These are phyloP conservation scores for Termitomyces bulborhizus DNA, from an alignment of 768 basidiomycete genomes.

Conservation along the genomic window DNA sequence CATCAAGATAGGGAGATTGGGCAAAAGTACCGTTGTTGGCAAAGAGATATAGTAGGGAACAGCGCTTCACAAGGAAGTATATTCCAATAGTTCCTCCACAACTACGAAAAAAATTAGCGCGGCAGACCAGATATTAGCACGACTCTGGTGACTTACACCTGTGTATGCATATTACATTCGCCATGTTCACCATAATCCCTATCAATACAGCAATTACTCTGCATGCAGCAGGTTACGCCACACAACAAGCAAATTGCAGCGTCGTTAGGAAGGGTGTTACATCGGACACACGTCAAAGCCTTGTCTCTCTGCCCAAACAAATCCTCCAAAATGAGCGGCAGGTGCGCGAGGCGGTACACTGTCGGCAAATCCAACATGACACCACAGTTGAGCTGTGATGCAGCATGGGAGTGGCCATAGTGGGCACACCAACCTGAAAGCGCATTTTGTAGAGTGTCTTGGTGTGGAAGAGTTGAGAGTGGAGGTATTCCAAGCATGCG, in stretches of 20 bases:
- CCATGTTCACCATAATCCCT: constrained; percentile 59
- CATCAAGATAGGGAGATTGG: constrained; percentile 87
- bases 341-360: constrained; percentile 73
- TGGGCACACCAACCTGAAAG: constrained; percentile 88
- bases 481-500: constrained; percentile 71
- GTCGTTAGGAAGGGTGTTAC: constrained; percentile 72
- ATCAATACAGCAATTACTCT: constrained; percentile 88
- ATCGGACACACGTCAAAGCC: constrained; percentile 67
- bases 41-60: constrained; percentile 84
- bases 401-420: constrained; percentile 76
- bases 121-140: background rate
- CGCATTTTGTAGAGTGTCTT: constrained; percentile 86
- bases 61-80: constrained; percentile 89
- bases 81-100: constrained; percentile 88
- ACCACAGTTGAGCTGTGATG: constrained; percentile 73
- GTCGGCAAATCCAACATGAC: constrained; percentile 78
- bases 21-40: constrained; percentile 86
- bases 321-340: constrained; percentile 80
- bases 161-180: constrained; percentile 93
- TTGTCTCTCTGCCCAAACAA: constrained; percentile 74
- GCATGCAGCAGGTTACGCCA: constrained; percentile 81
- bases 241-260: constrained; percentile 92
- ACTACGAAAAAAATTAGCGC: constrained; percentile 31
- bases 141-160: constrained; percentile 63
- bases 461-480: constrained; percentile 70